Percentiles rank a stretch among this genome's conserved stretches.
phyloP scores from a whole-genome alignment of 306 rosid species.

The Quillaja saponaria region DNA sequence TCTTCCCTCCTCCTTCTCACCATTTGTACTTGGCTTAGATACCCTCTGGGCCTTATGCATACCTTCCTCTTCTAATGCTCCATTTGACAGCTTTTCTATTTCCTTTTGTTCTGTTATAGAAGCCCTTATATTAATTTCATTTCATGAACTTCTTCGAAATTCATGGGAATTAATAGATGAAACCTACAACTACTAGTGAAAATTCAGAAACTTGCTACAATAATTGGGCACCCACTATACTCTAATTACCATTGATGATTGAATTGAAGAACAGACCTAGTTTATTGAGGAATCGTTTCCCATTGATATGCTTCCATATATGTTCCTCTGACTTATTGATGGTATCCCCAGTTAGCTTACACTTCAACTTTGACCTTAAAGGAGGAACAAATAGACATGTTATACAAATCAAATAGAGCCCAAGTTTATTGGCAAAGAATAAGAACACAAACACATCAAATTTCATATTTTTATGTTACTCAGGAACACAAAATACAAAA shows the following conservation, averaged over 20 bases:
- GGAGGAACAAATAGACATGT: background rate
- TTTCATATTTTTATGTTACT: background rate
- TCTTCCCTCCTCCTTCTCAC: conserved; percentile 43
- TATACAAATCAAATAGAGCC: background rate
- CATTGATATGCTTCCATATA: conserved; percentile 95
- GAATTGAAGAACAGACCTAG: conserved; percentile 54
- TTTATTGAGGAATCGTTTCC: conserved; percentile 85
- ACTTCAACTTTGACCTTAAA: conserved; percentile 76
- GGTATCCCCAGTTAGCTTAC: conserved; percentile 79
- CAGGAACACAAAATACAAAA: too few species aligned
- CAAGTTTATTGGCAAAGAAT: background rate
- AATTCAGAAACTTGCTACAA: conserved; percentile 3
- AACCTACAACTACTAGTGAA: background rate
- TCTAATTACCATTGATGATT: conserved; percentile 16
- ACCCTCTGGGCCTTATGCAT: conserved; percentile 36
- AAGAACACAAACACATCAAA: background rate
- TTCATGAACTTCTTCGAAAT: conserved; percentile 4
- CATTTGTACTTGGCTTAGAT: conserved; percentile 32
- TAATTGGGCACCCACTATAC: background rate
- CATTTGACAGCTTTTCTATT: conserved; percentile 38
- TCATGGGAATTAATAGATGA: background rate
- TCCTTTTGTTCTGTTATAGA: conserved; percentile 64
- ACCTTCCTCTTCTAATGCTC: conserved; percentile 43
- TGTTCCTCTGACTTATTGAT: conserved; percentile 94
- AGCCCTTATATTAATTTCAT: conserved; percentile 14